Percentiles rank a stretch among this genome's conserved stretches.
phyloP scores from a whole-genome alignment of 305 asterid species.

The Solanum hybrid region DNA sequence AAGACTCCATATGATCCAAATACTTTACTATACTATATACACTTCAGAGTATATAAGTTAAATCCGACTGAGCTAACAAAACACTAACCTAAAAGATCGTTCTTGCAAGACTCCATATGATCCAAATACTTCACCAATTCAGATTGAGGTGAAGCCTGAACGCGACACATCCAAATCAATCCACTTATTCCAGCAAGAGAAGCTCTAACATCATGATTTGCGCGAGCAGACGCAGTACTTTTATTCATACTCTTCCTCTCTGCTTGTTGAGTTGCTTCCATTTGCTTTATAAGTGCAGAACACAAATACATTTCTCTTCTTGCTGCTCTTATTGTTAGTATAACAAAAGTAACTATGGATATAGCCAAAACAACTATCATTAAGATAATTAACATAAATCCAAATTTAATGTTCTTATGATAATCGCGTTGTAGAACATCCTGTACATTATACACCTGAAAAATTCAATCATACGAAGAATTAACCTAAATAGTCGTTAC shows the following conservation, averaged over 20 bases:
- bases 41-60: not conserved
- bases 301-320: conserved; percentile 51
- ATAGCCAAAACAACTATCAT: not conserved
- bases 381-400: not conserved
- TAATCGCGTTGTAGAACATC: not conserved
- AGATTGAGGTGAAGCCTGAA: conserved; percentile 20
- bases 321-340: conserved; percentile 21
- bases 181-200: conserved; percentile 52
- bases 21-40: not conserved
- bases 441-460: not conserved
- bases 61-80: not conserved
- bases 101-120: conserved; percentile 22
- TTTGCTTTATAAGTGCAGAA: conserved; percentile 49
- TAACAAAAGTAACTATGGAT: not conserved
- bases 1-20: not conserved
- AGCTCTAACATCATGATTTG: conserved; percentile 73
- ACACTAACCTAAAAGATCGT: not conserved
- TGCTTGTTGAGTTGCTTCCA: conserved; percentile 67
- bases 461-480: not conserved
- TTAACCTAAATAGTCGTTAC: not conserved
- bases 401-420: not conserved
- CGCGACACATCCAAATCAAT: conserved; percentile 37
- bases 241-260: conserved; percentile 67
- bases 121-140: conserved; percentile 24
- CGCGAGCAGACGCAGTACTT: conserved; percentile 51